Conservation (phyloP, 2,329 filamentous ascomycete species). For the Alternaria dauci region DNA sequence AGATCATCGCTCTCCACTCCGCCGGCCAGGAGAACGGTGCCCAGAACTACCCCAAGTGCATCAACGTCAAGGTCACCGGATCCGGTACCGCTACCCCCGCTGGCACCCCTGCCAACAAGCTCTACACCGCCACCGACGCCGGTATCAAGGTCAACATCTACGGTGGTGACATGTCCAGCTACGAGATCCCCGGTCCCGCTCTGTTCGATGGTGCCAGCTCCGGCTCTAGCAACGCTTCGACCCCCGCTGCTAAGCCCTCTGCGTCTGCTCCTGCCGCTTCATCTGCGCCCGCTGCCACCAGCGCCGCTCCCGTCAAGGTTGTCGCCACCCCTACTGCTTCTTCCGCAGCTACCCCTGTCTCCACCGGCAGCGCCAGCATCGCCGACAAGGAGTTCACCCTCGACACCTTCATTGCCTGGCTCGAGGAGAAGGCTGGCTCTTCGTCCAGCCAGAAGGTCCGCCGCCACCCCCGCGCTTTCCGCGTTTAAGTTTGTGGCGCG, state of each 20-base stretch:
- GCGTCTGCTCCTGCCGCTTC: slow-evolving; percentile 6
- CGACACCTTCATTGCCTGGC: slow-evolving; percentile 35
- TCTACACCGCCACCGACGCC: slow-evolving; percentile 66
- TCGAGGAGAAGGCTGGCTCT: slow-evolving; percentile 31
- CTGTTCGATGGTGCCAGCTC: slow-evolving; percentile 39
- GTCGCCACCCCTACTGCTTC: slow-evolving; percentile 11
- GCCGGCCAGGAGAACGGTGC: slow-evolving; percentile 55
- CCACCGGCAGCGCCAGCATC: slow-evolving; percentile 5
- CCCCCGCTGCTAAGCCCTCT: slow-evolving; percentile 15
- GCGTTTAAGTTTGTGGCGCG: slow-evolving; percentile 10
- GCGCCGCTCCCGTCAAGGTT: slow-evolving; percentile 15
- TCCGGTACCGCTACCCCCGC: slow-evolving; percentile 56
- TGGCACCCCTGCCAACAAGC: slow-evolving; percentile 59
- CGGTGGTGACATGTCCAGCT: slow-evolving; percentile 49
- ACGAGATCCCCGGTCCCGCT: slow-evolving; percentile 63
- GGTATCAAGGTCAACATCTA: slow-evolving; percentile 70
- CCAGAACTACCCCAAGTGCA: slow-evolving; percentile 59
- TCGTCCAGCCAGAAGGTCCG: slow-evolving; percentile 24
- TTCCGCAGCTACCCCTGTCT: slow-evolving; percentile 2
- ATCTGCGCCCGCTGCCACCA: slow-evolving; percentile 13
- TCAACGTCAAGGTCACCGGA: slow-evolving; percentile 59
- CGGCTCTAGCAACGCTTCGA: slow-evolving; percentile 13
- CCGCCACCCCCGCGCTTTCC: slow-evolving; percentile 32
- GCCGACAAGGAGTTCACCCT: slow-evolving; percentile 28
- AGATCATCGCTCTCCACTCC: slow-evolving; percentile 68